A percentile compares a stretch with the other conserved stretches of the same genome.
Conservation (phyloP, 148 eudicot genomes). For the Heliamphora exappendiculata region DNA sequence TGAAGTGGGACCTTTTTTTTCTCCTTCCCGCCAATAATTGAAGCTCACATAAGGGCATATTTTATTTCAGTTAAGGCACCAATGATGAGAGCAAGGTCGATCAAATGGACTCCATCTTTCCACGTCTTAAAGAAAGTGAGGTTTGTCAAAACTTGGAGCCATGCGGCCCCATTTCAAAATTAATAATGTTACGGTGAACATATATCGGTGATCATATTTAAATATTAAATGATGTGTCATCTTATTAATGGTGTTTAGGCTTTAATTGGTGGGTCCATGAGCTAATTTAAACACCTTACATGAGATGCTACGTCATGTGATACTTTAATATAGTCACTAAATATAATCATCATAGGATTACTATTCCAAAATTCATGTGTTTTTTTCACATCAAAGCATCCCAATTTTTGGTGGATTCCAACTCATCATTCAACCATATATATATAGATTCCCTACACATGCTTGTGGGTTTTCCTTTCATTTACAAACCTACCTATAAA, state of each 20-base stretch:
- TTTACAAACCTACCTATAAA: constrained; percentile 11
- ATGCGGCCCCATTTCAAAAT: constrained; percentile 20
- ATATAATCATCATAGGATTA: too few relatives aligned
- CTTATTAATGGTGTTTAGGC: too few relatives aligned
- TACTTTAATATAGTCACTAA: too few relatives aligned
- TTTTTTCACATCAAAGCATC: constrained; percentile 22
- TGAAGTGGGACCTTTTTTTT: not conserved
- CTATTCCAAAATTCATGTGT: constrained; percentile 25
- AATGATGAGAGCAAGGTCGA: constrained; percentile 14
- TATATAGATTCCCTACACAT: constrained; percentile 21
- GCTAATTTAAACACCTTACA: too few relatives aligned
- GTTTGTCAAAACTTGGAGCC: constrained; percentile 24
- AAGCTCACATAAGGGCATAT: not conserved
- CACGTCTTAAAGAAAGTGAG: constrained; percentile 19
- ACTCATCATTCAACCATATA: constrained; percentile 35
- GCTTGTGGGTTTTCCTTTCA: constrained; percentile 28
- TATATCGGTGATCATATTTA: too few relatives aligned
- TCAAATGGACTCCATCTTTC: constrained; percentile 34
- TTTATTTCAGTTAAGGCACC: constrained; percentile 18
- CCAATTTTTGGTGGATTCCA: constrained; percentile 32
- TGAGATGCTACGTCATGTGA: too few relatives aligned
- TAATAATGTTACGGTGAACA: too few relatives aligned
- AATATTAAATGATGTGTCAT: too few relatives aligned
- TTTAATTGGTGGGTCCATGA: too few relatives aligned
- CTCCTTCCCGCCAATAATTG: constrained; percentile 6